Conservation (phyloP, 2,329 filamentous ascomycete species). For the Spiromastix sp. region DNA sequence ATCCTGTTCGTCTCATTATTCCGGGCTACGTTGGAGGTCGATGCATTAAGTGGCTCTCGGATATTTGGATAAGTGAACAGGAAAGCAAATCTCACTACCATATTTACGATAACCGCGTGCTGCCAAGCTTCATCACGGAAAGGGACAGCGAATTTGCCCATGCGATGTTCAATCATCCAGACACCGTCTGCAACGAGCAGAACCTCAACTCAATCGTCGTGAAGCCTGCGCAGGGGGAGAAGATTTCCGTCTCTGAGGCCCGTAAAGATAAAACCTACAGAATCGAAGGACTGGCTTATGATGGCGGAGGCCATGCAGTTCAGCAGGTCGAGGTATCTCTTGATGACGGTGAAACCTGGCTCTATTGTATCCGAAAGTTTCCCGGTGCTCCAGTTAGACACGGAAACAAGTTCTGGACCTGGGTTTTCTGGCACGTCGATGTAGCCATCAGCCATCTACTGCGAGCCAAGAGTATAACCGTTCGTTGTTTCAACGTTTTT, state of each 20-base stretch:
- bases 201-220: conserved; percentile 40
- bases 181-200: conserved; percentile 40
- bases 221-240: conserved; percentile 37
- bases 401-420: conserved; percentile 45
- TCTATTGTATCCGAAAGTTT: conserved; percentile 40
- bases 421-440: conserved; percentile 44
- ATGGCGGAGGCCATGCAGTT: conserved; percentile 41
- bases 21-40: conserved; percentile 34
- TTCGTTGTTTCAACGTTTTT: conserved; percentile 40
- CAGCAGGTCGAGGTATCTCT: conserved; percentile 40
- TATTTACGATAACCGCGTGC: conserved; percentile 40
- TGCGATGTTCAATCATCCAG: conserved; percentile 38
- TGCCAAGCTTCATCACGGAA: conserved; percentile 39
- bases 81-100: conserved; percentile 37
- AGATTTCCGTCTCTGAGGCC: conserved; percentile 28
- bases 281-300: conserved; percentile 40
- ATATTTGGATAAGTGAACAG: conserved; percentile 30
- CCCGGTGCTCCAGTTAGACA: conserved; percentile 41
- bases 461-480: conserved; percentile 32
- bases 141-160: conserved; percentile 39
- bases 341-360: conserved; percentile 39
- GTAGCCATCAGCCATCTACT: conserved; percentile 36
- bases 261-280: conserved; percentile 31
- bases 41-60: conserved; percentile 34
- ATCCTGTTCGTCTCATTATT: conserved; percentile 32